A percentile compares a stretch with the other conserved stretches of the same genome.
phyloP scores from a whole-genome alignment of 192 early-diverging fungal species.

The Umbelopsis ramanniana region DNA sequence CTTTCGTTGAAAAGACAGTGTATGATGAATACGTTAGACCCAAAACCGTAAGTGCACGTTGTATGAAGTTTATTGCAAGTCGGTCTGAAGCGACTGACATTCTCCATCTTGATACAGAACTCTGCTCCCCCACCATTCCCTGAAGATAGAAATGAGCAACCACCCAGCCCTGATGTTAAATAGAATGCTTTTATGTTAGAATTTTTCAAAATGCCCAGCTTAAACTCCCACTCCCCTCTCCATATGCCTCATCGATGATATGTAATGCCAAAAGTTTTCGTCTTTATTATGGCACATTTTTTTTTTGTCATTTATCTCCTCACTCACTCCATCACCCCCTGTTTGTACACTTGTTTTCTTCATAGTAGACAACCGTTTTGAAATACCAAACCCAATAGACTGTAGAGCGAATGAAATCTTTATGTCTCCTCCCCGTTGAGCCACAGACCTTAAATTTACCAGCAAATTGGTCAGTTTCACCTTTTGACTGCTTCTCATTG shows the following conservation, averaged over 20 bases:
- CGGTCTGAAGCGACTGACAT: neutral
- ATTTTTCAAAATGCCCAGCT: neutral
- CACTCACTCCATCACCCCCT: neutral
- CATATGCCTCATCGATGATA: conserved; percentile 8
- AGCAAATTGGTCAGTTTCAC: no score
- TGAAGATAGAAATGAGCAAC: conserved; percentile 4
- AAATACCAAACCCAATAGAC: conserved; percentile 1
- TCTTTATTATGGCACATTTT: neutral
- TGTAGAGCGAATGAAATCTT: neutral
- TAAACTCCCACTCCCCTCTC: neutral
- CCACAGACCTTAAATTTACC: no score
- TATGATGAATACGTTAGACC: conserved; percentile 62
- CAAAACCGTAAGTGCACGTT: conserved; percentile 4
- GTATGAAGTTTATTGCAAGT: neutral
- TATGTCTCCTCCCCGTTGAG: no score
- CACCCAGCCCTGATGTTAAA: neutral
- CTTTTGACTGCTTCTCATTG: conserved; percentile 13
- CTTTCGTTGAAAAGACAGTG: conserved; percentile 70
- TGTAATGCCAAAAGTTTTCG: conserved; percentile 1
- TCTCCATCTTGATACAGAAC: neutral
- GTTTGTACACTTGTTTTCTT: conserved; percentile 2
- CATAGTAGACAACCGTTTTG: conserved; percentile 5
- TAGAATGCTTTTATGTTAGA: conserved; percentile 6
- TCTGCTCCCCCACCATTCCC: conserved; percentile 20
- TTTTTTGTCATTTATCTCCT: no score